These are phyloP conservation scores for Nothophaeocryptopus gaeumannii DNA, from an alignment of 2,329 filamentous ascomycete species.

Conservation along the genomic window DNA sequence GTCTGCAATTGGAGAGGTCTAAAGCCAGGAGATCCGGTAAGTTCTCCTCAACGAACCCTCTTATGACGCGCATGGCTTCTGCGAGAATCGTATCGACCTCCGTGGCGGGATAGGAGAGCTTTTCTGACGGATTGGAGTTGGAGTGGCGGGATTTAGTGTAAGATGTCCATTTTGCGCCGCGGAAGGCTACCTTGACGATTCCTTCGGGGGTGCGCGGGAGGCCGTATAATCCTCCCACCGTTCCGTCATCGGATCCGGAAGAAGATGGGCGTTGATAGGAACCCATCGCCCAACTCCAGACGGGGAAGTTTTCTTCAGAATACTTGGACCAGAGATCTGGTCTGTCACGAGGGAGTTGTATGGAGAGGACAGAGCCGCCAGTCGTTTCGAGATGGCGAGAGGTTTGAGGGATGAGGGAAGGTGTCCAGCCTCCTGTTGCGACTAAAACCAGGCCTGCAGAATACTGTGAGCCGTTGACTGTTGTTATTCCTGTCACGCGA, in stretches of 20 bases:
- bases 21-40: conserved; percentile 34
- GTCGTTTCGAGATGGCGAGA: conserved; percentile 47
- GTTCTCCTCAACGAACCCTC: conserved; percentile 43
- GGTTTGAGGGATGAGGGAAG: conserved; percentile 43
- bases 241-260: not conserved
- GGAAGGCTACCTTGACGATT: conserved; percentile 27
- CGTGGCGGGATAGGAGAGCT: conserved; percentile 24
- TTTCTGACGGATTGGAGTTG: conserved; percentile 1
- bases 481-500: conserved; percentile 22
- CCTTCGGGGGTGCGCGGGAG: conserved; percentile 26
- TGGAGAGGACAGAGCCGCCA: conserved; percentile 45
- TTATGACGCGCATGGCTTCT: conserved; percentile 27
- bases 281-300: conserved; percentile 37
- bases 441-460: conserved; percentile 28
- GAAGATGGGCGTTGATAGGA: conserved; percentile 2
- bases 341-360: conserved; percentile 43
- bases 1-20: conserved; percentile 42
- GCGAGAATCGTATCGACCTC: conserved; percentile 22
- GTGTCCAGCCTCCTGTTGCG: conserved; percentile 32
- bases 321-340: conserved; percentile 43
- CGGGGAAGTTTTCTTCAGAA: conserved; percentile 46
- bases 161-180: conserved; percentile 30
- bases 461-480: conserved; percentile 45
- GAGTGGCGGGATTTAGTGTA: conserved; percentile 8
- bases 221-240: conserved; percentile 26